phyloP scores from a whole-genome alignment of 768 basidiomycete species.

The Suillus spraguei region DNA sequence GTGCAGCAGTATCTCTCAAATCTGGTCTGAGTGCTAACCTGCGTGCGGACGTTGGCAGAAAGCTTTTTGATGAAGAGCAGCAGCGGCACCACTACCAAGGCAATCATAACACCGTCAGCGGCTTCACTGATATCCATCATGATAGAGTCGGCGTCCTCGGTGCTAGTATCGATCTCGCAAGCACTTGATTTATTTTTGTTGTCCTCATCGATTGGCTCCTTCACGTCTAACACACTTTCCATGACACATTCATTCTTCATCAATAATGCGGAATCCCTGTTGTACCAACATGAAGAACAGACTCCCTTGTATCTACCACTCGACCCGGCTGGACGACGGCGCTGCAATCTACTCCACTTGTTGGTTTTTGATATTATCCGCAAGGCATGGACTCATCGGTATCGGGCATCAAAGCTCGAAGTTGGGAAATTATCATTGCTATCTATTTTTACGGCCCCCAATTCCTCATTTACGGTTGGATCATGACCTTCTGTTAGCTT shows the following conservation, averaged over 20 bases:
- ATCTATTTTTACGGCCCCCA: constrained; percentile 5
- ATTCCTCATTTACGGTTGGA: constrained; percentile 2
- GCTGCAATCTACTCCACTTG: constrained; percentile 29
- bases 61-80: constrained; percentile 73
- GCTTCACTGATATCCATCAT: constrained; percentile 27
- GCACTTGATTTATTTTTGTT: constrained; percentile 20
- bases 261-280: constrained; percentile 21
- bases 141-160: constrained; percentile 31
- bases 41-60: constrained; percentile 64
- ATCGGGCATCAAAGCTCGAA: constrained; percentile 7
- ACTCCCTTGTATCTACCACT: constrained; percentile 34
- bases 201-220: constrained; percentile 17
- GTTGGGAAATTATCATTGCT: constrained; percentile 13
- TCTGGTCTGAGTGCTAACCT: constrained; percentile 50
- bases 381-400: constrained; percentile 26
- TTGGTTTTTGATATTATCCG: constrained; percentile 30
- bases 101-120: constrained; percentile 13
- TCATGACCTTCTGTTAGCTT: constrained; percentile 1
- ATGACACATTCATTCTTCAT: constrained; percentile 28
- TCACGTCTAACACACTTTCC: constrained; percentile 16
- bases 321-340: constrained; percentile 25
- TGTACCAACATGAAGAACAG: constrained; percentile 35
- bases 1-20: constrained; percentile 33
- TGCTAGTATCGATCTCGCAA: constrained; percentile 34
- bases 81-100: constrained; percentile 40